Percentiles rank a stretch among this genome's conserved stretches.
These are phyloP conservation scores for Yamadazyma sp. DNA, from an alignment of 1,139 yeast genomes.

Conservation along the genomic window DNA sequence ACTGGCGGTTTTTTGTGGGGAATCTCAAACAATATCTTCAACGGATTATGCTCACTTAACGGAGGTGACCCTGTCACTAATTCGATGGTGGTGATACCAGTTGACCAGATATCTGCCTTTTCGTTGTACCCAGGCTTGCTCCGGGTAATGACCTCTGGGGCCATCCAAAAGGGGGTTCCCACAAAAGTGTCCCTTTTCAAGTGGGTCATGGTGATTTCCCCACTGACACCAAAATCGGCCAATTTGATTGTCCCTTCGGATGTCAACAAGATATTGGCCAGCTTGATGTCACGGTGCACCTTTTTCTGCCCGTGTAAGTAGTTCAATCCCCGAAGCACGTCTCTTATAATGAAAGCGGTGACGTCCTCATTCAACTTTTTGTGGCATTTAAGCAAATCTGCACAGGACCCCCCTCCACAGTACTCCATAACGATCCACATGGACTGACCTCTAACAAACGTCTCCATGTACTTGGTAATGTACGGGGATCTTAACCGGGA, in stretches of 20 bases:
- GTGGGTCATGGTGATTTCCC: conserved; percentile 64
- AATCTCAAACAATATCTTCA: conserved; percentile 71
- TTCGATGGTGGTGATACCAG: conserved; percentile 82
- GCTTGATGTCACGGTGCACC: conserved; percentile 84
- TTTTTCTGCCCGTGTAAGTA: conserved; percentile 71
- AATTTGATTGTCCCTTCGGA: conserved; percentile 62
- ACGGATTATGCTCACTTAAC: conserved; percentile 64
- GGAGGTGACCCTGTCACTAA: conserved; percentile 75
- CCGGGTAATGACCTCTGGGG: conserved; percentile 73
- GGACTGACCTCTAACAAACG: conserved; percentile 59
- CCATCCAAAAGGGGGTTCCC: conserved; percentile 95
- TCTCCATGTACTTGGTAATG: conserved; percentile 64
- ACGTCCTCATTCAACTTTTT: conserved; percentile 56
- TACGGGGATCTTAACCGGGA: conserved; percentile 62
- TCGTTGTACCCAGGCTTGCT: conserved; percentile 61
- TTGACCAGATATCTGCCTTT: conserved; percentile 86
- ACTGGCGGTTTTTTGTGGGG: conserved; percentile 70
- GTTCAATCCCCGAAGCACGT: conserved; percentile 61
- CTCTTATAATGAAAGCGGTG: conserved; percentile 58
- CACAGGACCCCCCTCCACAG: conserved; percentile 90
- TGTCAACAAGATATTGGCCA: conserved; percentile 76
- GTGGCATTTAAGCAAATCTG: conserved; percentile 61
- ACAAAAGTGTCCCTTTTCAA: conserved; percentile 71
- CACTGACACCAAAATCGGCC: conserved; percentile 89
- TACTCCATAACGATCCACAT: conserved; percentile 92